These are phyloP conservation scores for Eucalyptus polybractea DNA, from an alignment of 345 rosid genomes.

Conservation along the genomic window DNA sequence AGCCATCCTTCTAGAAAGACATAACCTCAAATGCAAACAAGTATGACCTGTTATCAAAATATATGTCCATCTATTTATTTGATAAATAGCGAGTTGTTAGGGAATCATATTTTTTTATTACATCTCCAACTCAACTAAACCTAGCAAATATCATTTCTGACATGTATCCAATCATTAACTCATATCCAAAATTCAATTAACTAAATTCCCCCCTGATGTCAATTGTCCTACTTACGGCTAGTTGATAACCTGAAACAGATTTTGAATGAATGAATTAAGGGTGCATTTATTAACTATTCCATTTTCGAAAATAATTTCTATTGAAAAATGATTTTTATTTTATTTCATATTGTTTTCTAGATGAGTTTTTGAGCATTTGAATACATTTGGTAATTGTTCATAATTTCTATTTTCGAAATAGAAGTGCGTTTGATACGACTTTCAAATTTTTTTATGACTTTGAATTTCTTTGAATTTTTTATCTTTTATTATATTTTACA, in stretches of 20 bases:
- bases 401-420: rapidly evolving
- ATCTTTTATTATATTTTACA: no score
- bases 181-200: not conserved
- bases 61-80: no score
- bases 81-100: not conserved
- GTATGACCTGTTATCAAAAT: not conserved
- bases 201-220: rapidly evolving
- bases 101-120: no score
- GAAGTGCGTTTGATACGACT: no score
- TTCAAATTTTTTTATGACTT: no score
- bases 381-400: rapidly evolving
- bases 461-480: rapidly evolving
- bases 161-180: not conserved
- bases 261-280: no score
- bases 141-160: no score
- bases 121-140: not conserved
- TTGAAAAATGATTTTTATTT: rapidly evolving
- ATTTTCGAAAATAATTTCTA: rapidly evolving
- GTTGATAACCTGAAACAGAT: no score
- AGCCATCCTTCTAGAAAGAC: not conserved
- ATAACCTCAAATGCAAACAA: not conserved
- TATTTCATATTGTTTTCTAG: rapidly evolving
- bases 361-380: rapidly evolving
- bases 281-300: rapidly evolving
- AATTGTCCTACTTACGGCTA: not conserved